A percentile compares a stretch with the other conserved stretches of the same genome.
phyloP scores from a whole-genome alignment of 31 red algal species.

The Odonthalia washingtoniensis region DNA sequence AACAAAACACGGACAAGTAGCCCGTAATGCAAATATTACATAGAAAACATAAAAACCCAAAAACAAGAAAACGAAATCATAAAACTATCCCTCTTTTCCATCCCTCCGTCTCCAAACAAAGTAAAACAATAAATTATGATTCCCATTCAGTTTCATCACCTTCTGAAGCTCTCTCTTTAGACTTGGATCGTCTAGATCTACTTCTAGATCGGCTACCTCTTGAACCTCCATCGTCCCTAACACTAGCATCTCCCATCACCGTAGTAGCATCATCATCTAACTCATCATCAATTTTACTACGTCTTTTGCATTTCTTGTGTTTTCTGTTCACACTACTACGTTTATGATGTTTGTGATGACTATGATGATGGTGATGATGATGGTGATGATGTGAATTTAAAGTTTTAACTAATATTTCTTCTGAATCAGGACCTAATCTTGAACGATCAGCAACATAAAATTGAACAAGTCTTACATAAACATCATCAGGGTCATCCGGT shows the following conservation, averaged over 20 bases:
- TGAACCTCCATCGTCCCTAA: not conserved
- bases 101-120: too few relatives aligned
- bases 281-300: not conserved
- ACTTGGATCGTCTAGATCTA: not conserved
- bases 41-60: not conserved
- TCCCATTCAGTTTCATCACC: not conserved
- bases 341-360: constrained; percentile 31
- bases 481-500: constrained; percentile 49
- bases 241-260: not conserved
- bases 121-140: not conserved
- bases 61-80: too few relatives aligned
- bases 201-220: not conserved
- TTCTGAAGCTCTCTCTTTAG: not conserved
- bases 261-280: not conserved
- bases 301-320: constrained; percentile 9
- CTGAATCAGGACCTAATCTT: constrained; percentile 38
- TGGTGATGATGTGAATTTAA: constrained; percentile 20
- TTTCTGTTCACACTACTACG: constrained; percentile 1
- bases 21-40: not conserved
- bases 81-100: too few relatives aligned
- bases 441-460: constrained; percentile 39
- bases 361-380: constrained; percentile 32
- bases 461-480: constrained; percentile 47
- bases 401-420: constrained; percentile 26
- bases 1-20: not conserved